These are phyloP conservation scores for Solanum gandarillasii DNA, from an alignment of 257 asterid genomes.

Conservation along the genomic window DNA sequence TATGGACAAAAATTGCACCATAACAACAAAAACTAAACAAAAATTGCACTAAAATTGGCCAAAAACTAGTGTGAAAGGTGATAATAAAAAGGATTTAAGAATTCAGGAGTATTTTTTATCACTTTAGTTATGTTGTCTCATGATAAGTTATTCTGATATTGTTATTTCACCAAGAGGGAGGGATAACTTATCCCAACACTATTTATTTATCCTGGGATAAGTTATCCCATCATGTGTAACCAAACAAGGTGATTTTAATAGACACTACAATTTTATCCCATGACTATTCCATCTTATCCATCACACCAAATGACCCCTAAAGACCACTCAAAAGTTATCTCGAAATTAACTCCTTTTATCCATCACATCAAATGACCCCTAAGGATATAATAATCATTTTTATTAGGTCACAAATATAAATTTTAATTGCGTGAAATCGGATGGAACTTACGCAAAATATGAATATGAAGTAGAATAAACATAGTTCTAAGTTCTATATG, in stretches of 20 bases:
- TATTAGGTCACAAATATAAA: not conserved
- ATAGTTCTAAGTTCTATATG: too few species aligned
- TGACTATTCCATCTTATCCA: not conserved
- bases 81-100: not conserved
- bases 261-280: not conserved
- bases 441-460: not conserved
- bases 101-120: not conserved
- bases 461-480: not conserved
- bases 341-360: too few species aligned
- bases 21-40: not conserved
- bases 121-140: too few species aligned
- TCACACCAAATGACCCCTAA: not conserved
- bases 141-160: too few species aligned
- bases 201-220: not conserved
- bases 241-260: too few species aligned
- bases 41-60: not conserved
- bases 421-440: too few species aligned
- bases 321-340: too few species aligned
- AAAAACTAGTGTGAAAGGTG: not conserved
- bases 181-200: not conserved
- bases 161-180: not conserved
- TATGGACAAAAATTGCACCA: too few species aligned
- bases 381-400: too few species aligned
- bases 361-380: not conserved
- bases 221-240: not conserved